phyloP scores from a whole-genome alignment of 345 rosid genomes.

The Heritiera fomes region DNA sequence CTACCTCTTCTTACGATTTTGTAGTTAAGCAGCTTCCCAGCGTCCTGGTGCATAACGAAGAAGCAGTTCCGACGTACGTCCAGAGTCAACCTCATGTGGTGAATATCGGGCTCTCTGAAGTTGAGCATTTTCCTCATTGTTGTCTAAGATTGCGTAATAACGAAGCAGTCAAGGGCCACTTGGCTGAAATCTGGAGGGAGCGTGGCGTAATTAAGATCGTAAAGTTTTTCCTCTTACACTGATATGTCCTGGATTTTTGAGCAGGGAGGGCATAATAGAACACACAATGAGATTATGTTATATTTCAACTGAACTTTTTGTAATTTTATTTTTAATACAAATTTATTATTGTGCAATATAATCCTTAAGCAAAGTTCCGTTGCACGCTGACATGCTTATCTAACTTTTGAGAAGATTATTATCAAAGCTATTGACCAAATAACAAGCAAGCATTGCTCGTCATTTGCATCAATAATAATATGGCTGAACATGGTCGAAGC shows the following conservation, averaged over 20 bases:
- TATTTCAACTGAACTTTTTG: neutral
- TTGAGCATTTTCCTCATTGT: neutral
- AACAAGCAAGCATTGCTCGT: neutral
- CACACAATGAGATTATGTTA: neutral
- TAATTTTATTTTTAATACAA: neutral
- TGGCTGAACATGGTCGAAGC: neutral
- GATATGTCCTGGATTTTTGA: neutral
- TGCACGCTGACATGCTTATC: neutral
- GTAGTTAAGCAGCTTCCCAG: conserved; percentile 88
- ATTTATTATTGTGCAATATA: neutral
- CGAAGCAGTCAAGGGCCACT: neutral
- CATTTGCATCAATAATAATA: neutral
- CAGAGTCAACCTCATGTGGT: conserved; percentile 57
- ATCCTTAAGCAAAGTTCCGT: neutral
- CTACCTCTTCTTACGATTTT: neutral
- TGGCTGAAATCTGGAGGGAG: neutral
- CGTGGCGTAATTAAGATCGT: neutral
- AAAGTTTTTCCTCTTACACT: neutral
- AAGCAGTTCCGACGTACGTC: conserved; percentile 67
- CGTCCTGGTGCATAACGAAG: conserved; percentile 74
- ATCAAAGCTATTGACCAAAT: neutral
- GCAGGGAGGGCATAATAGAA: neutral
- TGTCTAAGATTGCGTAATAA: neutral
- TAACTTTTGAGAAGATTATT: neutral
- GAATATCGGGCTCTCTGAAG: conserved; percentile 21